Percentiles rank a stretch among this genome's conserved stretches.
phyloP scores from a whole-genome alignment of 2,329 filamentous ascomycete genomes.

The Penicillium occitanis region DNA sequence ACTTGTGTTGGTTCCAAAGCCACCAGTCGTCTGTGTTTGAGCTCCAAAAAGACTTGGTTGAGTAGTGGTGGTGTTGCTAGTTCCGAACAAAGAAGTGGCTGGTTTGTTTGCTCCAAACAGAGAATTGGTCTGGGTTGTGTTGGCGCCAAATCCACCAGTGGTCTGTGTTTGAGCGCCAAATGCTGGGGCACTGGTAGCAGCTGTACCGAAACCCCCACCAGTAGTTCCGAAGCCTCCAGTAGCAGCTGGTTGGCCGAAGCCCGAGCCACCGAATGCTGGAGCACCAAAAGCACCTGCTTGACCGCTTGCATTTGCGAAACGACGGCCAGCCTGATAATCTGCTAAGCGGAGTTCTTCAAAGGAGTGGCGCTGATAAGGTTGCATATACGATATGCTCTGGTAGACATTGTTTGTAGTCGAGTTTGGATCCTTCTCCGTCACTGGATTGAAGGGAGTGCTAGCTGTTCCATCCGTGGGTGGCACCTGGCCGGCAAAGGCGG shows the following conservation, averaged over 20 bases:
- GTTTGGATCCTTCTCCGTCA: slow-evolving; percentile 46
- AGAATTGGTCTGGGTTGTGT: slow-evolving; percentile 32
- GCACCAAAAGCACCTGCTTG: slow-evolving; percentile 80
- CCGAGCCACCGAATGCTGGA: slow-evolving; percentile 54
- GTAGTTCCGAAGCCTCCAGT: slow-evolving; percentile 47
- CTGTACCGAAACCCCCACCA: slow-evolving; percentile 26
- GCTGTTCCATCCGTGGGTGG: slow-evolving; percentile 48
- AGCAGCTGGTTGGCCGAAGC: slow-evolving; percentile 44
- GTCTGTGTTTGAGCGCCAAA: slow-evolving; percentile 47
- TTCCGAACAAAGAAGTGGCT: slow-evolving; percentile 39
- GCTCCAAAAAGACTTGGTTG: slow-evolving; percentile 43
- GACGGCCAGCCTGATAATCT: slow-evolving; percentile 85
- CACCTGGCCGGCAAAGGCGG: slow-evolving; percentile 42
- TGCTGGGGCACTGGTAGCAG: slow-evolving; percentile 36
- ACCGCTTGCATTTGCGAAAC: slow-evolving; percentile 77
- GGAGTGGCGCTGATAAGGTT: slow-evolving; percentile 73
- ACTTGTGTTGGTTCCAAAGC: slow-evolving; percentile 32
- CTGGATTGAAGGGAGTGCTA: slow-evolving; percentile 46
- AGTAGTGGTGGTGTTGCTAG: slow-evolving; percentile 33
- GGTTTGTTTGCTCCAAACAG: slow-evolving; percentile 49
- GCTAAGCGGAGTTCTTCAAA: slow-evolving; percentile 76
- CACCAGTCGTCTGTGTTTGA: slow-evolving; percentile 35
- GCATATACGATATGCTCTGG: slow-evolving; percentile 51
- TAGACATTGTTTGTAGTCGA: slow-evolving; percentile 45
- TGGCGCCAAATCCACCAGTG: slow-evolving; percentile 40